These are phyloP conservation scores for Myrmaecium sp. DNA, from an alignment of 2,329 filamentous ascomycete species.

Conservation along the genomic window DNA sequence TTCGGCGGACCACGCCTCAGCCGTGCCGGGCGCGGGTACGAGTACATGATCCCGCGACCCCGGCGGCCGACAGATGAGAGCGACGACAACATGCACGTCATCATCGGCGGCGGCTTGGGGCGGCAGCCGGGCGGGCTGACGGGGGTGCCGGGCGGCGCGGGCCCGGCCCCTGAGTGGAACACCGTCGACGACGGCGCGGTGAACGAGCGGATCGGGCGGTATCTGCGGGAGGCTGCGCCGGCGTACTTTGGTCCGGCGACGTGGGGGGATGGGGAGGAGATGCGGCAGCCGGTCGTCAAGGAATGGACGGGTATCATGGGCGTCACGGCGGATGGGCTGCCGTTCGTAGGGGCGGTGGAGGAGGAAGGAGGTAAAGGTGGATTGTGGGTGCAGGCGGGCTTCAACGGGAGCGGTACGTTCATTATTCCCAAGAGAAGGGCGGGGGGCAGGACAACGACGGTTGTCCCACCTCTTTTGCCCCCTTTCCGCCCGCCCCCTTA, in stretches of 20 bases:
- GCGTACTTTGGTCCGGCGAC: constrained; percentile 15
- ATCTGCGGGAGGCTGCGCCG: constrained; percentile 32
- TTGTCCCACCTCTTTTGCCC: too few species aligned
- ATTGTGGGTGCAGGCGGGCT: constrained; percentile 35
- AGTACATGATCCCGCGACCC: constrained; percentile 59
- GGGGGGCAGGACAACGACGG: too few species aligned
- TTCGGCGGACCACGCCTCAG: too few species aligned
- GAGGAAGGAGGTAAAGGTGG: constrained; percentile 40
- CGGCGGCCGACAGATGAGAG: constrained; percentile 14
- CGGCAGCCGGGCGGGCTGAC: background rate
- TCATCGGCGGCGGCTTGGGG: constrained; percentile 49
- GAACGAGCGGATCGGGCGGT: constrained; percentile 37
- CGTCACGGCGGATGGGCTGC: constrained; percentile 47
- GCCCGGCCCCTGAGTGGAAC: too few species aligned
- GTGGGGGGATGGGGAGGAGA: constrained; percentile 16
- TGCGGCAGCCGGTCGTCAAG: constrained; percentile 26
- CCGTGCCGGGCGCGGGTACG: too few species aligned
- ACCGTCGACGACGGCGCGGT: constrained; percentile 43
- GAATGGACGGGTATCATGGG: constrained; percentile 72
- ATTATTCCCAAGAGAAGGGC: too few species aligned
- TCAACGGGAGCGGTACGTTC: background rate
- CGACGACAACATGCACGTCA: constrained; percentile 44
- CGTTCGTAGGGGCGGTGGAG: constrained; percentile 54
- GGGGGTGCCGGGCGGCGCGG: constrained; percentile 28
- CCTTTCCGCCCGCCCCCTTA: too few species aligned